Conservation (phyloP, 768 basidiomycete genomes). For the Suillus subalutaceus region DNA sequence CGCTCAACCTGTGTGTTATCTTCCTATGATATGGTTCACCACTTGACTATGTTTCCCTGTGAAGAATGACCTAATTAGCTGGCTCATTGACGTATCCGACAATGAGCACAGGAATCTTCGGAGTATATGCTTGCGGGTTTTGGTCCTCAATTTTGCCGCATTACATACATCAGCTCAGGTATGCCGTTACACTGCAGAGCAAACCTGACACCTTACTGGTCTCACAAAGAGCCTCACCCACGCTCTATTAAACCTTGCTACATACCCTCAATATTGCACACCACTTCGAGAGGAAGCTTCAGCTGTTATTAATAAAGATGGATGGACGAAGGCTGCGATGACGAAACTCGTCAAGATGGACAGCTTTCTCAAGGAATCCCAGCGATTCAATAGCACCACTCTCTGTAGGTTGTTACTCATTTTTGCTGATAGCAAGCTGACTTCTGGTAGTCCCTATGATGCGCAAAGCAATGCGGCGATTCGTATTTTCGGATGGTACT, state of each 20-base stretch:
- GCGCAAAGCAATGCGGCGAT: slow-evolving; percentile 37
- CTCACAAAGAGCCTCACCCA: slow-evolving; percentile 35
- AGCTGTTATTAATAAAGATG: slow-evolving; percentile 31
- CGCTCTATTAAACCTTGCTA: slow-evolving; percentile 43
- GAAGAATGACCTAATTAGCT: slow-evolving; percentile 43
- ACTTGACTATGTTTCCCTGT: slow-evolving; percentile 8
- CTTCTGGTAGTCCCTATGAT: slow-evolving; percentile 30
- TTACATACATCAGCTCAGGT: slow-evolving; percentile 39
- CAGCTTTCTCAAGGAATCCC: slow-evolving; percentile 47
- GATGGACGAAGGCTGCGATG: slow-evolving; percentile 37
- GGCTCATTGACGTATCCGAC: slow-evolving; percentile 41
- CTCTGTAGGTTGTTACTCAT: slow-evolving; percentile 28
- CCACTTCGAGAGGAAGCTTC: slow-evolving; percentile 46
- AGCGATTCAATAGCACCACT: slow-evolving; percentile 37
- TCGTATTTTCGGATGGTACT: slow-evolving; percentile 38
- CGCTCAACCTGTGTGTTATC: slow-evolving; percentile 36
- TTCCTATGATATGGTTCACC: slow-evolving; percentile 6
- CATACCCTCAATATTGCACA: slow-evolving; percentile 40
- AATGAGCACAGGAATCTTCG: slow-evolving; percentile 30
- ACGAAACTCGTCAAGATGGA: slow-evolving; percentile 40
- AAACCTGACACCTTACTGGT: slow-evolving; percentile 12
- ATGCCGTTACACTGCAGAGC: not conserved
- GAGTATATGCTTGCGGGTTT: slow-evolving; percentile 35
- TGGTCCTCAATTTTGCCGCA: slow-evolving; percentile 41
- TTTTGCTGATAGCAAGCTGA: slow-evolving; percentile 12